A percentile compares a stretch with the other conserved stretches of the same genome.
Conservation (phyloP, 208 protist species). For the Plasmodiophora brassicae region DNA sequence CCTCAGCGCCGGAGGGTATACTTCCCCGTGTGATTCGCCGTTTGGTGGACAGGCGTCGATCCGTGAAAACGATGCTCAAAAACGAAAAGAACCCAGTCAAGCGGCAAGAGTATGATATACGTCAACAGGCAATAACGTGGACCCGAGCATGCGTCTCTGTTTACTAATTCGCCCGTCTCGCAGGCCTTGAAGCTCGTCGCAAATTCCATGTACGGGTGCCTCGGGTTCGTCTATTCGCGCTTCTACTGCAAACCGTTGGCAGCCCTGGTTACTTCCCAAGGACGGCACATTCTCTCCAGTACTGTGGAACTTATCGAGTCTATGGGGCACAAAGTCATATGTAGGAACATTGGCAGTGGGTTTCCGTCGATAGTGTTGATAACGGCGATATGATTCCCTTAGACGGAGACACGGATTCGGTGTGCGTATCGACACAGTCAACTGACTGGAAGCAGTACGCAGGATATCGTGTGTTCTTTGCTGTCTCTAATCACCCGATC, state of each 20-base stretch:
- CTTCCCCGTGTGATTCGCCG: slow-evolving; percentile 85
- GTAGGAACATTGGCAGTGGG: too few species aligned
- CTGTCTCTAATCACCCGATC: background rate
- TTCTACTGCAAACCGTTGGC: slow-evolving; percentile 97
- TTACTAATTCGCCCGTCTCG: background rate
- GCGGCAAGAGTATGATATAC: slow-evolving; percentile 54
- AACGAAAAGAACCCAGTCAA: slow-evolving; percentile 40
- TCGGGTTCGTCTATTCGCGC: slow-evolving; percentile 93
- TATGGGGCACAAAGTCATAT: slow-evolving; percentile 64
- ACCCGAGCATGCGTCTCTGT: background rate
- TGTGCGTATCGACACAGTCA: slow-evolving; percentile 97
- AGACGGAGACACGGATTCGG: slow-evolving; percentile 97
- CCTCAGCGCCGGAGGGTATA: slow-evolving; percentile 47
- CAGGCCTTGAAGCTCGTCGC: slow-evolving; percentile 88
- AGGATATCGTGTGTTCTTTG: background rate
- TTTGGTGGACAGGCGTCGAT: slow-evolving; percentile 79
- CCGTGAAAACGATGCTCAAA: slow-evolving; percentile 38
- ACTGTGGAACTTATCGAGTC: slow-evolving; percentile 84
- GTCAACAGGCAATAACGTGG: slow-evolving; percentile 48
- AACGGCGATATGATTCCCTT: background rate
- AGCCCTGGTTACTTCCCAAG: slow-evolving; percentile 91
- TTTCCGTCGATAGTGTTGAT: too few species aligned
- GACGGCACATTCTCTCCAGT: slow-evolving; percentile 81
- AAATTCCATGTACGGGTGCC: slow-evolving; percentile 91
- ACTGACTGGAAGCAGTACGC: slow-evolving; percentile 51